A percentile compares a stretch with the other conserved stretches of the same genome.
Evolutionary conservation across 2,329 filamentous ascomycete species (phyloP).

Genomic region (Aspergillus amoenus): DNA sequence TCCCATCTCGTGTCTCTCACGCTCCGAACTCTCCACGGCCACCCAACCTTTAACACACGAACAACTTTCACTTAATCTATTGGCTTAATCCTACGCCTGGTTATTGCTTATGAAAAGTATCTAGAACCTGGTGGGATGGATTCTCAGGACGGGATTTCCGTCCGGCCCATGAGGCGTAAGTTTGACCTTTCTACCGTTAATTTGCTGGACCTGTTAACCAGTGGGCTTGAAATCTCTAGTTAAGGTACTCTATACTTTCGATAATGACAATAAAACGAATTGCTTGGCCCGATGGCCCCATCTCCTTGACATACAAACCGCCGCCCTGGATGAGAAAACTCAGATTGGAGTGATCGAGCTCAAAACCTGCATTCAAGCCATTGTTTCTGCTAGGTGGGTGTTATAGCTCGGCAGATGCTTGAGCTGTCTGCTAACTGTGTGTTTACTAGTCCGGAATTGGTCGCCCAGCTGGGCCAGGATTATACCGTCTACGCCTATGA

Average conservation of each 20-base stretch:
- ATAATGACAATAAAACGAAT: conserved; percentile 81
- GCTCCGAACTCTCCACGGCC: conserved; percentile 1
- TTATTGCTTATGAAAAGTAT: conserved; percentile 31
- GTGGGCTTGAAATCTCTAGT: conserved; percentile 54
- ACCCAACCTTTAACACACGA: not conserved
- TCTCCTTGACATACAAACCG: conserved; percentile 74
- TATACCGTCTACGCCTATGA: conserved; percentile 98
- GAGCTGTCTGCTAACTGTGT: conserved; percentile 2
- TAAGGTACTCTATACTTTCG: conserved; percentile 96
- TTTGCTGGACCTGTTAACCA: conserved; percentile 16
- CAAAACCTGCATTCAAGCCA: conserved; percentile 79
- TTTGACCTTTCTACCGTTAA: conserved; percentile 15
- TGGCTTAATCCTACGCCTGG: conserved; percentile 1
- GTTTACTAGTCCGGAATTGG: conserved; percentile 73
- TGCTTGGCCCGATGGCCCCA: conserved; percentile 85
- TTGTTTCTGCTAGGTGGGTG: conserved; percentile 61
- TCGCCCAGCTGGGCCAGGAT: conserved; percentile 70
- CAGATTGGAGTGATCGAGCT: conserved; percentile 87
- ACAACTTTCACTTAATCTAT: not conserved
- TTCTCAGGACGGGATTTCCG: conserved; percentile 54
- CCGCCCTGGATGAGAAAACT: conserved; percentile 74
- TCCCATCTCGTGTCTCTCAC: not conserved
- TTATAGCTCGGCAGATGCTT: not conserved
- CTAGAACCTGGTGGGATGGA: conserved; percentile 38
- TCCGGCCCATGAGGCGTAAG: conserved; percentile 68